Base-by-base conservation (phyloP, 108 stramenopile species). In the Pseudonitzschia multistriata region DNA sequence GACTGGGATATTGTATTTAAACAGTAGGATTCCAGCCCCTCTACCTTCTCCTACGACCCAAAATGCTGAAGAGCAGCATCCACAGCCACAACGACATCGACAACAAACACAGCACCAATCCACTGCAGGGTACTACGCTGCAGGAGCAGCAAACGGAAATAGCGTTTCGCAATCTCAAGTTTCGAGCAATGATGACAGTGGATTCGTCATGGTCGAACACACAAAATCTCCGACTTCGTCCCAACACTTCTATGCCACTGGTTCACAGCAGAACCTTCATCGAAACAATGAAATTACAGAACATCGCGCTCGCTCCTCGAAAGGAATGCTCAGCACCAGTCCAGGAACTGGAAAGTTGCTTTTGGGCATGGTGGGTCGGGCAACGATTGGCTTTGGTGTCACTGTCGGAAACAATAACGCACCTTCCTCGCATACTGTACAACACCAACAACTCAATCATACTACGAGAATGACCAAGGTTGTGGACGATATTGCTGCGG, bases 321-420 rank as follows among this genome's bases (percentile, higher is more conserved):
- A 79, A 65, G 93, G 93, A 10, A 92, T 95, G 79, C 82, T 95
- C 35, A 84, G 88, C 61, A 95, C 94, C 13, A 92, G 91, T 61
- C 94, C 94, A n/a, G 89, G 89, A 1, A 95, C 94, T 35, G 93
- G 90, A 64, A 85, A 85, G 22, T 84, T 89, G 37, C 81, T 95
- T 14, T 74, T 92, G 77, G 88, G 87, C 56, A 75, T 88, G 77
- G 70, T 84, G 39, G 71, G 70, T 29, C 64, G 80, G 55, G 31
- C 81, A 29, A 45, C 76, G 22, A 33, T 68, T 72, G 48, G 66
- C 28, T 64, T 64, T 45, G 63, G 42, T 45, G 63, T 40, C 17
- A 42, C 40, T 28, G 49, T 25, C 70, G 42, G 47, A 62, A 35
- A 22, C 76, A 42, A 42, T 65, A 49, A 34, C 64, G 39, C 29